Evolutionary conservation across 441 rosid genomes (phyloP).

Genomic region (Pelargonium australe): DNA sequence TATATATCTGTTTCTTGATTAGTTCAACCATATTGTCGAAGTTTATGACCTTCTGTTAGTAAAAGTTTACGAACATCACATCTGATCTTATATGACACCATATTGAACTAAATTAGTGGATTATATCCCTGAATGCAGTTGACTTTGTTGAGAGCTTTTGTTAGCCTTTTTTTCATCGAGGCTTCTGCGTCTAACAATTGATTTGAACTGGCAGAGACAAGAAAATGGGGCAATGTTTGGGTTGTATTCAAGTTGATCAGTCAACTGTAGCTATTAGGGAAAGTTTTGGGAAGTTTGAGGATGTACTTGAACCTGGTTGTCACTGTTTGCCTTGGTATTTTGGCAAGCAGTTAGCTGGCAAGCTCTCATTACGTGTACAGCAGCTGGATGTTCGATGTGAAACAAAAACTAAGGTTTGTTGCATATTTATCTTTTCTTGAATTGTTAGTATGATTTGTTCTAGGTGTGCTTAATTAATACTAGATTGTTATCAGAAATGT

Average conservation of each 20-base stretch:
- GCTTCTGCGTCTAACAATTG: not conserved
- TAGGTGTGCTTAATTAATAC: not conserved
- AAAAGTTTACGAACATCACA: not conserved
- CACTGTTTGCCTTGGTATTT: constrained; percentile 37
- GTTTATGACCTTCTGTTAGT: not conserved
- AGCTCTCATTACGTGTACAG: constrained; percentile 30
- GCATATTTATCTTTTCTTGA: not conserved
- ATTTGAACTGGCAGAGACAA: not conserved
- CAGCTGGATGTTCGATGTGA: constrained; percentile 58
- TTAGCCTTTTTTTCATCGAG: not conserved
- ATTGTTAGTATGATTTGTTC: not conserved
- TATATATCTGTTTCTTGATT: not conserved
- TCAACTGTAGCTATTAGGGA: constrained; percentile 31
- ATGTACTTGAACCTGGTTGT: constrained; percentile 34
- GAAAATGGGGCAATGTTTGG: constrained; percentile 32
- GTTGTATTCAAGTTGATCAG: constrained; percentile 40
- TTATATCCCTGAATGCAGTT: not conserved
- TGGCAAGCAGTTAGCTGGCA: constrained; percentile 29
- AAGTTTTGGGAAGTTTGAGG: constrained; percentile 34
- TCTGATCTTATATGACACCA: not conserved
- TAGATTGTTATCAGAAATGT: not conserved
- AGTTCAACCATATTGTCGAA: not conserved
- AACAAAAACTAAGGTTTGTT: constrained; percentile 35
- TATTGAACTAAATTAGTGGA: not conserved
- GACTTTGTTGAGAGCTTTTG: too few relatives aligned